Conservation (phyloP, 2,329 filamentous ascomycete species). For the Thelonectria discophora region DNA sequence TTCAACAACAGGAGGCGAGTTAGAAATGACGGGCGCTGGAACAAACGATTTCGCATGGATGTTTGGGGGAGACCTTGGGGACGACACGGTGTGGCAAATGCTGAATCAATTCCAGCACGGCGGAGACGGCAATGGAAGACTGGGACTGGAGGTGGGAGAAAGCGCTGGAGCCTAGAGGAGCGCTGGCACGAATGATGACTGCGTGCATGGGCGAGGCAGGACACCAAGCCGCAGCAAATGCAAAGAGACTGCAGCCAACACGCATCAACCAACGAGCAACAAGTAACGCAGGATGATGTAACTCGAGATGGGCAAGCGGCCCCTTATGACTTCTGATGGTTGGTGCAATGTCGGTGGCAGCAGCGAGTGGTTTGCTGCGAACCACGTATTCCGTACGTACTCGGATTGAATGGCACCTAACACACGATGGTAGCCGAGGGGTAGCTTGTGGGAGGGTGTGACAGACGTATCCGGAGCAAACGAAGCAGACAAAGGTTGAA, state of each 20-base stretch:
- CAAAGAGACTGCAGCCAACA: slow-evolving; percentile 7
- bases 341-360: slow-evolving; percentile 2
- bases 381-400: neutral
- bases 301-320: slow-evolving; percentile 3
- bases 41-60: slow-evolving; percentile 50
- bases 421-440: neutral
- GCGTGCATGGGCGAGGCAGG: slow-evolving; percentile 15
- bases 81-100: slow-evolving; percentile 65
- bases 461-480: neutral
- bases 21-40: slow-evolving; percentile 8
- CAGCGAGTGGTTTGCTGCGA: neutral
- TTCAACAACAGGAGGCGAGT: slow-evolving; percentile 28
- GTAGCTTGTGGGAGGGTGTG: neutral
- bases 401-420: neutral
- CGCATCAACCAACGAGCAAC: neutral
- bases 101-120: slow-evolving; percentile 58
- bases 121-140: slow-evolving; percentile 18
- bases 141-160: slow-evolving; percentile 7
- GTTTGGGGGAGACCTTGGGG: slow-evolving; percentile 64
- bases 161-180: slow-evolving; percentile 16
- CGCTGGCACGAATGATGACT: slow-evolving; percentile 10
- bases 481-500: neutral
- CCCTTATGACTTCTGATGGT: slow-evolving; percentile 14
- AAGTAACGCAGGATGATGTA: slow-evolving; percentile 20
- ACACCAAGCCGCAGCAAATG: neutral